Percentiles rank a stretch among this genome's conserved stretches.
Conservation (phyloP, 1,284 basidiomycete genomes). For the Psilocybe mexicana region DNA sequence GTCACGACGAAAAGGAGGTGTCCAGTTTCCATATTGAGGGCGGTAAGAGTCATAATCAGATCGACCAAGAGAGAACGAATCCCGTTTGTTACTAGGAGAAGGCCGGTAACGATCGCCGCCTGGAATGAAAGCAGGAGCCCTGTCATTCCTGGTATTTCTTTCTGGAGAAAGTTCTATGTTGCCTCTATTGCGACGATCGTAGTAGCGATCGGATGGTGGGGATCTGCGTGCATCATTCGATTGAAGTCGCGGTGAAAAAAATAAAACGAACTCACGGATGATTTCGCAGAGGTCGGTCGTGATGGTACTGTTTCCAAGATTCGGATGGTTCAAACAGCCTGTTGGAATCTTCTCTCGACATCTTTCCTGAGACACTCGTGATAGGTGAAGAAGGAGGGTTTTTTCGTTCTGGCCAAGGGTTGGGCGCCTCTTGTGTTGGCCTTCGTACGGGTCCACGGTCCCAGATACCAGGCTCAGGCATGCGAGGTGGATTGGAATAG, state of each 20-base stretch:
- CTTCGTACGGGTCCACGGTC: conserved; percentile 40
- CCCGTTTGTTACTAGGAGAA: conserved; percentile 31
- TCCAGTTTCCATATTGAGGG: conserved; percentile 32
- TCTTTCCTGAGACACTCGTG: conserved; percentile 27
- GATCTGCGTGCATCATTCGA: conserved; percentile 8
- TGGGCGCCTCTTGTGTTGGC: conserved; percentile 23
- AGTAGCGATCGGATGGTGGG: conserved; percentile 23
- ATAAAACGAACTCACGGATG: conserved; percentile 32
- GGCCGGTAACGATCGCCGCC: conserved; percentile 49
- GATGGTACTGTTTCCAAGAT: conserved; percentile 63
- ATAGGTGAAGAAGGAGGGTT: conserved; percentile 34
- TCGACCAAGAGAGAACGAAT: conserved; percentile 29
- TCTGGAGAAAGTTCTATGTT: conserved; percentile 37
- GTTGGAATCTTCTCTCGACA: conserved; percentile 40
- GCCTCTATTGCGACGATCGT: conserved; percentile 30
- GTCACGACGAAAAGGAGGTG: conserved; percentile 18
- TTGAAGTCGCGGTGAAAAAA: neutral
- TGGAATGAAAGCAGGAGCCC: conserved; percentile 27
- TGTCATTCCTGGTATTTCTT: conserved; percentile 29
- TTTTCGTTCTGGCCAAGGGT: conserved; percentile 35
- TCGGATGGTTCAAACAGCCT: conserved; percentile 72
- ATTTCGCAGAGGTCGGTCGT: conserved; percentile 30
- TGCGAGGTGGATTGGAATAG: conserved; percentile 30
- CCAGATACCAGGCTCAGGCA: conserved; percentile 33
- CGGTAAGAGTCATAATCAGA: conserved; percentile 41